Percentiles rank a stretch among this genome's conserved stretches.
Evolutionary conservation across 106 monocot genomes (phyloP).

Genomic region (Apostasia shenzhenica): DNA sequence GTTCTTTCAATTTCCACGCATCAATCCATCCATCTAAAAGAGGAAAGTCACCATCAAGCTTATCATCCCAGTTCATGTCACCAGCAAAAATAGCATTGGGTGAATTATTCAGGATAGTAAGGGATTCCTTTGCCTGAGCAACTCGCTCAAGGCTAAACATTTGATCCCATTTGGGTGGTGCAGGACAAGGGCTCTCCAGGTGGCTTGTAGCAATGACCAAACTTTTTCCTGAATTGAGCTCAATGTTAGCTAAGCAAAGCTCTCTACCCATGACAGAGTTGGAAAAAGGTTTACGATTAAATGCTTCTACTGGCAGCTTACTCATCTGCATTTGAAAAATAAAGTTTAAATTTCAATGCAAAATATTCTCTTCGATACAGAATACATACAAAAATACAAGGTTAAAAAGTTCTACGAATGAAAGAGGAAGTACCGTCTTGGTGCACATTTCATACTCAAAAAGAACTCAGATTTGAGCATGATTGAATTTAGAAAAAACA

Average conservation of each 20-base stretch:
- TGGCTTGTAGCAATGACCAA: conserved; percentile 55
- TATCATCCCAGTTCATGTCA: conserved; percentile 87
- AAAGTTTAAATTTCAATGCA: background rate
- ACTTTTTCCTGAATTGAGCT: conserved; percentile 14
- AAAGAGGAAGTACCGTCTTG: too few species aligned
- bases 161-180: conserved; percentile 56
- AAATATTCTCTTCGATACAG: too few species aligned
- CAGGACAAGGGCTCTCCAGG: conserved; percentile 65
- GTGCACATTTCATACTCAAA: too few species aligned
- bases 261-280: conserved; percentile 69
- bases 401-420: too few species aligned
- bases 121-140: conserved; percentile 43
- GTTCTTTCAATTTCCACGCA: conserved; percentile 39
- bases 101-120: conserved; percentile 23
- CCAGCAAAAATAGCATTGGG: conserved; percentile 56
- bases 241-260: conserved; percentile 42
- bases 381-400: too few species aligned
- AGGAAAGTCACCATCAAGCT: conserved; percentile 52
- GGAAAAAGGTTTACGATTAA: conserved; percentile 31
- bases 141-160: conserved; percentile 56
- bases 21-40: conserved; percentile 50
- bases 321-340: conserved; percentile 45
- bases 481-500: too few species aligned
- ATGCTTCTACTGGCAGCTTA: conserved; percentile 46
- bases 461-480: too few species aligned